Base-by-base conservation (phyloP, 768 basidiomycete genomes). In the Tremella mesenterica region DNA sequence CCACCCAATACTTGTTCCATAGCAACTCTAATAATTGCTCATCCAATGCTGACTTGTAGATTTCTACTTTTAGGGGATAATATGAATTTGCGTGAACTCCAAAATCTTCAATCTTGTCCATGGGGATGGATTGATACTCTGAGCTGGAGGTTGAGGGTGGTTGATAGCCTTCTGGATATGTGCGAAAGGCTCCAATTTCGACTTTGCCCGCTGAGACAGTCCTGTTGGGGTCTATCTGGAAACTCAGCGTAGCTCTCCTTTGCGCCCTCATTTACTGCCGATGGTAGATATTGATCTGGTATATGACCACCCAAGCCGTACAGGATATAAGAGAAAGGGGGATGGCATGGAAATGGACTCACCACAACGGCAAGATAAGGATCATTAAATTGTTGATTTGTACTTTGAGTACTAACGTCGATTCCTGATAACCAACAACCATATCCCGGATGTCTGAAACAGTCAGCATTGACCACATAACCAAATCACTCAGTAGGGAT, bases 1-100 rank as follows among this genome's bases (percentile, higher is more conserved):
- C 91, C 23, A 95, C 89, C 95, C 95, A 99, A 65, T 99, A 99
- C 75, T 96, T 97, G 75, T 99, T 97, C 93, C 93, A 97, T 50
- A 99, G 75, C 68, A 92, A 75, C 20, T 86, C 87, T 38, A 99
- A 78, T 2, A 99, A 76, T 65, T 91, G 83, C 27, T 83, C 84
- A 70, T 99, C 95, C 46, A 92, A 75, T 54, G 80, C 83, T 23
- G 85, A 87, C 74, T 95, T 96, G 81, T 95, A 99, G 48, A 96
- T 85, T 69, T 91, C 84, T 16, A 99, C 85, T 28, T 93, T 91
- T 13, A 99, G 79, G 21, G 82, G 86, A 71, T 99, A 99, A 72
- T 99, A 99, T 56, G 88, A 84, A 66, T 88, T 87, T 29, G 93
- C 91, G 66, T 99, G 95, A 3, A 96, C 95, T 72, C 95, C 95